Base-by-base conservation (phyloP, 2,329 filamentous ascomycete species). In the Fusarium xyrophilum region DNA sequence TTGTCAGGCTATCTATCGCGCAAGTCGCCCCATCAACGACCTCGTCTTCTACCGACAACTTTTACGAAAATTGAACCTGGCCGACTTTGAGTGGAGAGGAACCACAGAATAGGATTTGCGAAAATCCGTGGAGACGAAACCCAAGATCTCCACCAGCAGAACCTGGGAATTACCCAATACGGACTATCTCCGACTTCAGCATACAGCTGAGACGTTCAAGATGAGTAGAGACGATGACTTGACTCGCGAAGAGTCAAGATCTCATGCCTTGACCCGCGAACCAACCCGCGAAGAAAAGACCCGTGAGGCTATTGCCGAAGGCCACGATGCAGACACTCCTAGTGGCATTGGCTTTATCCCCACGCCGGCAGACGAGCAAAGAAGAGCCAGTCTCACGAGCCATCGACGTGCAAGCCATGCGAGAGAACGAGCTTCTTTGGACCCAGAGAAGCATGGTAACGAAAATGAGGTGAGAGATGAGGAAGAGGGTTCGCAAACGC, bases 281-380 rank as follows among this genome's bases (percentile, higher is more conserved):
- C 73, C 72, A 12, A 74, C 73, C 8, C 56, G 52, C 13, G 73
- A 74, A 44, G 74, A 76, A 51, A 81, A 76, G 63, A 77, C 77
- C n/a, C 76, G 72, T 28, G 78, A 81, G 58, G 82, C 82, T 15
- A 66, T 77, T 8, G 81, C 80, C 48, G 82, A 83, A 59, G 82
- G 82, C 10, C 82, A 84, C 67, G 82, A 84, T 56, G 83, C 83
- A 48, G 82, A 85, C 56, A 84, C 82, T 14, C 82, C 83, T 4
- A 84, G 82, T 2, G 81, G 76, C 60, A 76, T 81, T 21, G 82
- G 82, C 17, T 83, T 81, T 48, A 71, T 84, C 1, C 75, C 82
- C 3, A 78, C 80, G 63, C 77, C 79, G 55, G 65, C 74, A 10
- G 80, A 77, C 23, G 79, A 83, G 67, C 73, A 74, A 23, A 79